These are phyloP conservation scores for Septoria linicola DNA, from an alignment of 2,329 filamentous ascomycete genomes.

Conservation along the genomic window DNA sequence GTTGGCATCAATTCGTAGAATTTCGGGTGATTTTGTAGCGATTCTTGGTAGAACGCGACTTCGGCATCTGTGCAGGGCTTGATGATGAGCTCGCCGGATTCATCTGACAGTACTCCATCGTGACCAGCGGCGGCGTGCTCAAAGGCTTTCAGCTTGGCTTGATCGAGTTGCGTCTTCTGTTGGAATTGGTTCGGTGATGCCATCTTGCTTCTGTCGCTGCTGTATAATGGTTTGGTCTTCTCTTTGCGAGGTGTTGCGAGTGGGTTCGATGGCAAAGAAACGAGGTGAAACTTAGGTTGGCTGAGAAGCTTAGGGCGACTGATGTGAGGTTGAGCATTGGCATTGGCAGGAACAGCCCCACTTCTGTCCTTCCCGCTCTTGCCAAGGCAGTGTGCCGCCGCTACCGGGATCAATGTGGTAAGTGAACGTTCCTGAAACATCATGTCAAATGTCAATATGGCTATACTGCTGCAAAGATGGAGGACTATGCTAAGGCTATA, in stretches of 20 bases:
- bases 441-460: not conserved
- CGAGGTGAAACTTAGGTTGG: slow-evolving; percentile 10
- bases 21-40: slow-evolving; percentile 62
- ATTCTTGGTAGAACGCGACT: slow-evolving; percentile 84
- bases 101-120: slow-evolving; percentile 84
- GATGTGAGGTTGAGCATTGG: not conserved
- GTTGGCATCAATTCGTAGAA: slow-evolving; percentile 80
- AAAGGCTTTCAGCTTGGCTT: slow-evolving; percentile 65
- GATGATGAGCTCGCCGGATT: slow-evolving; percentile 80
- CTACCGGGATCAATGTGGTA: not conserved
- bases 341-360: not conserved
- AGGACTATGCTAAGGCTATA: not conserved
- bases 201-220: slow-evolving; percentile 9
- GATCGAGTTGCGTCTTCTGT: slow-evolving; percentile 50
- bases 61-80: slow-evolving; percentile 89
- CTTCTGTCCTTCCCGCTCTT: not conserved
- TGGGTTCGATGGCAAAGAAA: slow-evolving; percentile 3
- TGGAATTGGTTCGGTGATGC: slow-evolving; percentile 1
- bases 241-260: slow-evolving; percentile 11
- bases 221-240: slow-evolving; percentile 12
- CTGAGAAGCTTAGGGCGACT: slow-evolving; percentile 1
- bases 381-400: slow-evolving; percentile 4
- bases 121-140: slow-evolving; percentile 79
- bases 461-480: not conserved
- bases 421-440: slow-evolving; percentile 11